Evolutionary conservation across 495 filamentous ascomycete species (phyloP), one percentile per base, ranked within the genome.

Genomic region (Sabuloglossum arenarium): DNA sequence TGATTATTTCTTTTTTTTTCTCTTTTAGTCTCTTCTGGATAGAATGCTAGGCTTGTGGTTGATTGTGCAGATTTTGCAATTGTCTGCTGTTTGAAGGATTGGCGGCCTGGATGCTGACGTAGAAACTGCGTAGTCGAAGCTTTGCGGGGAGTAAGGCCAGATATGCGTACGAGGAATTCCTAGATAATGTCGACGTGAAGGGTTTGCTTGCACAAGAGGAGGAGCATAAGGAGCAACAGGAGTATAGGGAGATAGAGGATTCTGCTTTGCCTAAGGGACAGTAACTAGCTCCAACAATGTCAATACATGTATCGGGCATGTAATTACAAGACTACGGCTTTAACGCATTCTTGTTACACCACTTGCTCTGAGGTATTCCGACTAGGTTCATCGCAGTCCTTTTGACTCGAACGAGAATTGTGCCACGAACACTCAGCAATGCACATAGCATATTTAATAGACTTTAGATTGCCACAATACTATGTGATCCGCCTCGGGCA

Each of bases 121-220:
- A 21, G 27, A 28, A 54, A 9, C 12, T 29, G 16, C n/a, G 5
- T 25, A 54, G 53, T 54, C 28, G 53, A 39, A 37, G 27, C 8
- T 54, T 54, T 23, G 30, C 34, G n/a, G 53, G 53, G 30, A 54
- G 30, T 10, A 54, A 54, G 34, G 53, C 53, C 19, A 27, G 53
- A 12, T 54, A 54, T 27, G 53, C 53, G n/a, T 34, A 37, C 19
- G 53, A 54, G 24, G 53, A 54, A 37, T 54, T 54, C 16, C 29
- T 54, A 24, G 53, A 54, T 10, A 25, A 34, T 16, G 53, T 54
- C 23, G 53, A 54, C 25, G 53, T 54, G 10, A 43, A 54, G 30
- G 53, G 30, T 19, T 37, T 54, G 27, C 53, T 27, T 34, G 53
- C 30, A 2, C 30, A 5, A 1, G 24, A 27, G n/a, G 47, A 51